Base-by-base conservation (phyloP, 495 filamentous ascomycete genomes). In the Neurospora tetraspora region DNA sequence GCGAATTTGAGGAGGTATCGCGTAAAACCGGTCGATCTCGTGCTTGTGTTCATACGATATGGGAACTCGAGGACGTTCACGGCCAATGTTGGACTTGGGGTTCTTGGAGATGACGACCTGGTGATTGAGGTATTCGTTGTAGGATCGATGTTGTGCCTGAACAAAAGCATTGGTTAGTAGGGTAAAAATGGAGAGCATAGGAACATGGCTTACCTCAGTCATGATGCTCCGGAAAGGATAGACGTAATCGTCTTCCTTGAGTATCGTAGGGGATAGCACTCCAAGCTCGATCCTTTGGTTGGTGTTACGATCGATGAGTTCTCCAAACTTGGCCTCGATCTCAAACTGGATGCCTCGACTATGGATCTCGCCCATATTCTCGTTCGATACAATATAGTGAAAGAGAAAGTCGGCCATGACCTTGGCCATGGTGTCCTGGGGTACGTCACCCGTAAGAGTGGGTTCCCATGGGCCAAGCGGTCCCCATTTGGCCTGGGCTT, bases 261-360 rank as follows among this genome's bases (percentile, higher is more conserved):
- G 78, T 16, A 96, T 81, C 65, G 86, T 89, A 77, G 95, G 91
- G 0, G 90, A 88, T 39, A 82, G 69, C 11, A 96, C 83, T 8
- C 89, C 89, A 23, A 95, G 77, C 3, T 80, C 79, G 43, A 95
- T 81, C 42, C 94, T 86, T n/a, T 90, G 85, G 69, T 89, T 86
- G 2, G 88, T 90, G 72, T 87, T 86, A 79, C 86, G 89, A 76
- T 94, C 90, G 47, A 97, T 87, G 18, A 97, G 80, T 53, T 87
- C 89, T 69, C 95, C 95, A 20, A 98, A 80, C 79, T 97, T 98
- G 10, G 93, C 94, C 82, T 98, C 94, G 71, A 98, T 91, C 80
- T 98, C 94, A 45, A 97, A 86, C 71, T 93, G 86, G n/a, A 91
- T 86, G 5, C 88, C 89, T n/a, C 82, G 80, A 71, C 77, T 81